Conservation (phyloP, 2,329 filamentous ascomycete species). For the Hymenoscyphus scutula region DNA sequence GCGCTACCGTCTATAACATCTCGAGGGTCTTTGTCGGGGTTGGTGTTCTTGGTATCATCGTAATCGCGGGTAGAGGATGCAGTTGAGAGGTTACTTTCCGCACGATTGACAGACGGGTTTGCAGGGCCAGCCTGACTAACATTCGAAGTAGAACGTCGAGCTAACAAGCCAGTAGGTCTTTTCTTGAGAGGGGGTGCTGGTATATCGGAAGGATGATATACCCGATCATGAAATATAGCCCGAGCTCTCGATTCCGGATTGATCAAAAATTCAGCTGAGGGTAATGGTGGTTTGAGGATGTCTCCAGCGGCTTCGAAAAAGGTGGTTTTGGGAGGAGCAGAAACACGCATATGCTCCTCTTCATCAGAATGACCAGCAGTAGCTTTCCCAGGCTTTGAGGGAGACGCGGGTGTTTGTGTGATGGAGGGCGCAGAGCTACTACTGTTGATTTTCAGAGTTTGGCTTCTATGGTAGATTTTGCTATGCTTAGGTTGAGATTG, state of each 20-base stretch:
- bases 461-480: slow-evolving; percentile 73
- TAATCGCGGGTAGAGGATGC: slow-evolving; percentile 47
- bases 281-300: slow-evolving; percentile 84
- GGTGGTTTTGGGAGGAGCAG: slow-evolving; percentile 82
- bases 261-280: slow-evolving; percentile 75
- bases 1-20: slow-evolving; percentile 57
- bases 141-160: slow-evolving; percentile 23
- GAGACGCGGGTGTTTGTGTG: slow-evolving; percentile 4
- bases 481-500: slow-evolving; percentile 57
- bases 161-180: slow-evolving; percentile 37
- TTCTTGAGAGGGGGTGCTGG: slow-evolving; percentile 72
- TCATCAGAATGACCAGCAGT: slow-evolving; percentile 39
- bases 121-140: background rate
- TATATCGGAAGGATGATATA: slow-evolving; percentile 93
- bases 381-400: slow-evolving; percentile 34
- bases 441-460: slow-evolving; percentile 60
- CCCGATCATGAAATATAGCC: slow-evolving; percentile 94
- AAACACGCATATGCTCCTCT: slow-evolving; percentile 46
- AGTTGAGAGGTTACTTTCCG: slow-evolving; percentile 44
- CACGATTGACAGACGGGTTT: slow-evolving; percentile 37
- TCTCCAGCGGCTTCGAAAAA: slow-evolving; percentile 96
- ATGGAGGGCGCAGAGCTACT: slow-evolving; percentile 22
- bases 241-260: slow-evolving; percentile 78
- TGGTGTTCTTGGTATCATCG: slow-evolving; percentile 49
- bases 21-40: slow-evolving; percentile 45